Evolutionary conservation across 164 flowering plant species (phyloP), one percentile per base, ranked within the genome.

Genomic region (Liquidambar formosana): DNA sequence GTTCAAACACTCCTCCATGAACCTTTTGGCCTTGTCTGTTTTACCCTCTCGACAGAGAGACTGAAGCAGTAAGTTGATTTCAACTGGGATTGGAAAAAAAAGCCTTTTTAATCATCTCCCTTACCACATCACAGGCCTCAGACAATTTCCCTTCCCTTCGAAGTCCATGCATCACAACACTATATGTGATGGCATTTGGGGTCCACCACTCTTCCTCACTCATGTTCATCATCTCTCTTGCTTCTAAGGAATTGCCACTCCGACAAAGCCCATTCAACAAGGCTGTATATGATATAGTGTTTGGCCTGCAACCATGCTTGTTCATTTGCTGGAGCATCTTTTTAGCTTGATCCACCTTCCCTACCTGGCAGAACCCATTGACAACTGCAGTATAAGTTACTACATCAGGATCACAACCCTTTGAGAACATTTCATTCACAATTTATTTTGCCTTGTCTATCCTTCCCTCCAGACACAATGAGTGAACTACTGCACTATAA

Each of bases 171-270:
- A 95, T 80, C 57, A 95, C 78, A 58, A 81, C 96, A 71, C 97
- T 83, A 53, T 88, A 93, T 19, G 96, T 88, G 47, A 91, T 90
- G 46, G 89, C 88, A 84, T 91, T 91, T 19, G 99, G 99, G 16
- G 76, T 84, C 99, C 97, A 95, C 90, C 86, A 89, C 5, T 90
- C 85, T 69, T 86, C 92, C 67, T 88, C 94, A 67, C 97, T 85
- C 65, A 62, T 66, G 48, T 81, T 78, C 80, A 95, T 73, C 92
- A 91, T 88, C 74, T 88, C 87, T 73, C 89, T 86, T 25, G 99
- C 99, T 76, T 91, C 94, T 11, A 61, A 76, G 19, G 97, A 88
- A 12, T 79, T 91, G 51, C 97, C 97, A 56, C 38, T 70, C 45
- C 69, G 73, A 74, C 97, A 92, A 54, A 93, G 81, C 48, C 97